A percentile compares a stretch with the other conserved stretches of the same genome.
Conservation (phyloP, 129 eudicot genomes). For the Gnaphalium uliginosum region DNA sequence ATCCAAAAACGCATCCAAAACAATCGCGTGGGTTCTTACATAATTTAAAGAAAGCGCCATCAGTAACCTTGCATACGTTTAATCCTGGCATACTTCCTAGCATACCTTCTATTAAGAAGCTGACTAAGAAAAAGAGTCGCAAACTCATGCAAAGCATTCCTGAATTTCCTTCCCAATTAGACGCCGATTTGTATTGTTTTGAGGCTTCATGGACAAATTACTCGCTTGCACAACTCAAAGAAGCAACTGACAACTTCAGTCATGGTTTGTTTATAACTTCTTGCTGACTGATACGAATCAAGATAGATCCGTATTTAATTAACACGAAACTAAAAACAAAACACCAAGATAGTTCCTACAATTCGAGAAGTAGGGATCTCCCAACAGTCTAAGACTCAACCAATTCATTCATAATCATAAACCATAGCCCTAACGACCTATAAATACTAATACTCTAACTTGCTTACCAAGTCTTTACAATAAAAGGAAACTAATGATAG, state of each 20-base stretch:
- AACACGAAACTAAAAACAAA: too few species aligned
- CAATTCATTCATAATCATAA: too few species aligned
- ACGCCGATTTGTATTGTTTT: conserved; percentile 59
- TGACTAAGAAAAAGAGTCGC: conserved; percentile 59
- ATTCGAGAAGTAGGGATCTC: too few species aligned
- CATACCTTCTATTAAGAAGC: conserved; percentile 62
- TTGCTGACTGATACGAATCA: too few species aligned
- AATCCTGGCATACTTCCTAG: conserved; percentile 35
- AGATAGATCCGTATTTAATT: too few species aligned
- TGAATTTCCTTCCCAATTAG: conserved; percentile 43
- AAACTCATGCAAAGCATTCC: conserved; percentile 45
- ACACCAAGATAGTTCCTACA: too few species aligned
- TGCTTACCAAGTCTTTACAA: too few species aligned
- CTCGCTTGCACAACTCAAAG: conserved; percentile 57
- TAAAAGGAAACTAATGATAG: too few species aligned
- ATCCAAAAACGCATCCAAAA: conserved; percentile 33
- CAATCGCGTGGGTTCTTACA: conserved; percentile 70
- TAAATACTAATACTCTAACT: too few species aligned
- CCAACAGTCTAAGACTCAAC: too few species aligned
- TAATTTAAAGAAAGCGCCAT: conserved; percentile 60
- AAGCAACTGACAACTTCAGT: conserved; percentile 65
- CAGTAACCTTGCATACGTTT: conserved; percentile 47
- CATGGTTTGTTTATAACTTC: conserved; percentile 48
- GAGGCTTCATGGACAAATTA: conserved; percentile 77
- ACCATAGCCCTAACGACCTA: too few species aligned